Base-by-base conservation (phyloP, 495 filamentous ascomycete genomes). In the Pseudevernia furfuracea region DNA sequence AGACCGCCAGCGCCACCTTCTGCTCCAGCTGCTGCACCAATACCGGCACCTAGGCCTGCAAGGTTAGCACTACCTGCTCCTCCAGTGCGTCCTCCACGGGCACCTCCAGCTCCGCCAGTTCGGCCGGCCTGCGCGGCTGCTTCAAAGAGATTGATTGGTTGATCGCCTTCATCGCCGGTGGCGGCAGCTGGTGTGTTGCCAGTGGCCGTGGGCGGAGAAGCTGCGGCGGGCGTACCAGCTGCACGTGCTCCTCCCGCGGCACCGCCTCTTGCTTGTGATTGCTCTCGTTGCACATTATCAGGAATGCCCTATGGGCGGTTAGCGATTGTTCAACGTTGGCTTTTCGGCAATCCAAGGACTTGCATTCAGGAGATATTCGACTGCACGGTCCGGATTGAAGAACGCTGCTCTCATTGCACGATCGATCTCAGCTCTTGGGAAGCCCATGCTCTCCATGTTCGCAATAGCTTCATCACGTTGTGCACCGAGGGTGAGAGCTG, bases 401-500 rank as follows among this genome's bases (percentile, higher is more conserved):
- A 88, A 98, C 9, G 94, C 94, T 68, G 94, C 94, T 66, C 94
- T 87, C 87, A 98, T 93, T 46, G 94, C 94, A 65, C 87, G 85
- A 65, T 96, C 91, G 66, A 96, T 96, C 69, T 95, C 88, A 25
- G 85, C 79, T 69, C 92, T 79, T 57, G 87, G 82, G 69, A 97
- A 98, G 6, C 94, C 94, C 94, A 98, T 98, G 59, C 84, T 85
- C 77, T 96, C 91, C 90, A 98, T 96, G 72, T 92, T 90, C n/a
- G 86, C 80, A 73, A 96, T 89, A n/a, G 90, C 91, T 60, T 85
- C 84, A 60, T 91, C 86, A 63, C 91, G 84, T 71, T 93, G 85
- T 65, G 84, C 75, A 49, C 93, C 94, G 75, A 95, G 84, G n/a
- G 90, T 80, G 68, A 97, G 80, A 15, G 91, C 84, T 36, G 89